phyloP scores from a whole-genome alignment of 805 yeast genomes.

The Vanderwaltozyma polyspora region DNA sequence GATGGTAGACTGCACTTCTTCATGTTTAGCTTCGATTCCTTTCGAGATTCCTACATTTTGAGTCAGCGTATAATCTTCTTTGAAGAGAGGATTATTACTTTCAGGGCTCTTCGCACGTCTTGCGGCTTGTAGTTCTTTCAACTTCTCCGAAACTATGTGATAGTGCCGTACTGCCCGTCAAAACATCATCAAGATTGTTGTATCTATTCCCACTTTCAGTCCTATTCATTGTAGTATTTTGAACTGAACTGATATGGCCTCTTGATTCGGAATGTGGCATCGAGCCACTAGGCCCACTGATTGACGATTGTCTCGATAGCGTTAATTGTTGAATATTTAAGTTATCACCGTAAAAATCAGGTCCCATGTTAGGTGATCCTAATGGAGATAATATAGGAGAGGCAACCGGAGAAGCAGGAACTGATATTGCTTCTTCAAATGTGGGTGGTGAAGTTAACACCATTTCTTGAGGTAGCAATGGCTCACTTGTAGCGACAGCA shows the following conservation, averaged over 20 bases:
- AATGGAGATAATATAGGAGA: constrained; percentile 14
- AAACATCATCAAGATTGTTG: constrained; percentile 2
- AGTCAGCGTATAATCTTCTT: neutral
- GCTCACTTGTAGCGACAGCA: constrained; percentile 14
- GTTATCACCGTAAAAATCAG: constrained; percentile 12
- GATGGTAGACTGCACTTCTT: too few relatives aligned
- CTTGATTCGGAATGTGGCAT: neutral
- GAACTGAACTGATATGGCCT: neutral
- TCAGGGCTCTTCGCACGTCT: too few relatives aligned
- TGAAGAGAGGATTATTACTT: too few relatives aligned
- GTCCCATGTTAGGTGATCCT: constrained; percentile 4
- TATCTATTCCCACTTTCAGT: neutral
- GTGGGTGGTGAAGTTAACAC: constrained; percentile 34
- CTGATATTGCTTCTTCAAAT: constrained; percentile 52
- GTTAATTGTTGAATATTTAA: constrained; percentile 12
- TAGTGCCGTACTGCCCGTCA: too few relatives aligned
- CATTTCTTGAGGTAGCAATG: constrained; percentile 1
- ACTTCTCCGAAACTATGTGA: too few relatives aligned
- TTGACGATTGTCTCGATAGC: constrained; percentile 9
- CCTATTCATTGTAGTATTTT: neutral
- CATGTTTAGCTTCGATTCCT: too few relatives aligned
- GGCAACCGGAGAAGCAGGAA: constrained; percentile 36
- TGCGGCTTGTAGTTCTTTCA: too few relatives aligned
- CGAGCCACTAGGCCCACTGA: neutral
- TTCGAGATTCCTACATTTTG: too few relatives aligned